Evolutionary conservation across 225 moss, liverwort and hornwort genomes (phyloP).

Genomic region (Pseudoscleropodium purum): DNA sequence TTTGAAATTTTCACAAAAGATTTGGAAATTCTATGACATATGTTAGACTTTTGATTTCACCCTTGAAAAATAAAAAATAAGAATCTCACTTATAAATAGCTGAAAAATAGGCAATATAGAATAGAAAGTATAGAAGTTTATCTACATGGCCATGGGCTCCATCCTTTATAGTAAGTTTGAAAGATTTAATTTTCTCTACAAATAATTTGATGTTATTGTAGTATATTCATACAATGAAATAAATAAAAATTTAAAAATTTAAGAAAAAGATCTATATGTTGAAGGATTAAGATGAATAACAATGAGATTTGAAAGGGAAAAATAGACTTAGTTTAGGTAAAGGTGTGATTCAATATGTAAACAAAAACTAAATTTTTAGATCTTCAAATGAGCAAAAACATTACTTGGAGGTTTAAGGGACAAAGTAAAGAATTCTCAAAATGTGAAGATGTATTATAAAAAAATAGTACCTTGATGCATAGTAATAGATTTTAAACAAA

Average conservation of each 20-base stretch:
- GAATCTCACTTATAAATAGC: not conserved
- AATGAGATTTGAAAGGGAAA: not conserved
- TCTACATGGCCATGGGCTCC: fast-evolving
- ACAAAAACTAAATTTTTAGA: not conserved
- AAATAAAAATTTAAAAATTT: not conserved
- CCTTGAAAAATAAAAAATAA: not conserved
- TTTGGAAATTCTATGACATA: not conserved
- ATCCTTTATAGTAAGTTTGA: no score
- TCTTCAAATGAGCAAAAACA: not conserved
- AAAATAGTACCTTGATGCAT: not conserved
- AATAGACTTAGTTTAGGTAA: not conserved
- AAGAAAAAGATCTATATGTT: not conserved
- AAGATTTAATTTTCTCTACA: not conserved
- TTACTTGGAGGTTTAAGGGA: not conserved
- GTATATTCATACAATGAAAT: not conserved
- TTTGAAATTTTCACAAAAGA: not conserved
- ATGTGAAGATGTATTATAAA: not conserved
- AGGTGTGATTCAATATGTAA: not conserved
- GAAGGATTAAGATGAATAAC: not conserved
- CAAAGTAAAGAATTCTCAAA: not conserved
- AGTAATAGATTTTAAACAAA: not conserved
- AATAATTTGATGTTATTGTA: not conserved
- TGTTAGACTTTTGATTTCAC: not conserved
- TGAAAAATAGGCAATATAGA: not conserved
- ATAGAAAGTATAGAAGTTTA: fast-evolving